phyloP scores from a whole-genome alignment of 1,284 basidiomycete genomes.

The Ganoderma multipileum region DNA sequence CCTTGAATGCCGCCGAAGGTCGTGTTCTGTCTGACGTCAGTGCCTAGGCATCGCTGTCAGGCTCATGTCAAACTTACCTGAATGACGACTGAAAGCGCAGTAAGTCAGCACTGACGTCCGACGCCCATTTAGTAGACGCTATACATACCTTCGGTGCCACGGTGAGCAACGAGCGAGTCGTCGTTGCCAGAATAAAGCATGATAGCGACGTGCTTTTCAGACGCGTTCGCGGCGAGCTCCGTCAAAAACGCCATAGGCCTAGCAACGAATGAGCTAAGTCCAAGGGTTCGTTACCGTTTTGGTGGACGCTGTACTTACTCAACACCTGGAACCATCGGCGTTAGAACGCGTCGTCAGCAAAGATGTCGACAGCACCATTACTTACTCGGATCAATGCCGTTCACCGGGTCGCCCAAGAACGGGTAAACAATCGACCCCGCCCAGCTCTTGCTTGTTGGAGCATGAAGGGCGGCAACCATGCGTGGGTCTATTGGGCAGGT shows the following conservation, averaged over 20 bases:
- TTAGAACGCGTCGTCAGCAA: background rate
- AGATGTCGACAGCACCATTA: background rate
- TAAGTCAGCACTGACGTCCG: background rate
- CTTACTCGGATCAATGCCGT: slow-evolving; percentile 54
- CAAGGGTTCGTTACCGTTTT: background rate
- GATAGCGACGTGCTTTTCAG: slow-evolving; percentile 31
- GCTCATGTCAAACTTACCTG: slow-evolving; percentile 47
- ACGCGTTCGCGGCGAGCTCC: slow-evolving; percentile 38
- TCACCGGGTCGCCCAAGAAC: slow-evolving; percentile 38
- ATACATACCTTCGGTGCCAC: slow-evolving; percentile 58
- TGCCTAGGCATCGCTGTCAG: background rate
- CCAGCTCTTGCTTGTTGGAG: slow-evolving; percentile 72
- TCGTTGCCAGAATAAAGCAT: slow-evolving; percentile 41
- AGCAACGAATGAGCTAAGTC: slow-evolving; percentile 11
- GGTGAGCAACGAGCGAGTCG: slow-evolving; percentile 36
- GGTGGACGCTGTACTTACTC: slow-evolving; percentile 46
- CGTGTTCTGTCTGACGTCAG: slow-evolving; percentile 35
- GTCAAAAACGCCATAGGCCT: slow-evolving; percentile 41
- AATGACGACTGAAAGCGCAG: slow-evolving; percentile 55
- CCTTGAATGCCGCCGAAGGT: slow-evolving; percentile 69
- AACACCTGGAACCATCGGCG: slow-evolving; percentile 43
- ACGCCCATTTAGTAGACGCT: background rate
- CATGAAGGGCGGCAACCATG: slow-evolving; percentile 67
- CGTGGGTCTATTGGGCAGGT: slow-evolving; percentile 42
- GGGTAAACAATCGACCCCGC: slow-evolving; percentile 32